A percentile compares a stretch with the other conserved stretches of the same genome.
Conservation (phyloP, 202 grass and related monocot species). For the Elaeis oleifera region DNA sequence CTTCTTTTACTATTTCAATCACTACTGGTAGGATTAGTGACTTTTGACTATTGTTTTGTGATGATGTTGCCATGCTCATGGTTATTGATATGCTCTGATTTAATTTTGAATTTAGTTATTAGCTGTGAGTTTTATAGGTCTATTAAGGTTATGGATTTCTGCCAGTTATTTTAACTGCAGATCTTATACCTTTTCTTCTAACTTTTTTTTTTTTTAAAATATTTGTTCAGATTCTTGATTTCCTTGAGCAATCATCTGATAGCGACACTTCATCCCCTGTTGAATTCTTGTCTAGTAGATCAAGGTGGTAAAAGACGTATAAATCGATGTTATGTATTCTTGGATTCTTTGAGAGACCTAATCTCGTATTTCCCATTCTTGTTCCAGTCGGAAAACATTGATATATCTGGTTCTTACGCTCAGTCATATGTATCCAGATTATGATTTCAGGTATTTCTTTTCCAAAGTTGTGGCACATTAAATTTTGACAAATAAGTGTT, state of each 20-base stretch:
- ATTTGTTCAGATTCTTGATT: constrained; percentile 74
- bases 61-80: too few species aligned
- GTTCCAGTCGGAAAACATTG: constrained; percentile 70
- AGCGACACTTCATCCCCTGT: constrained; percentile 69
- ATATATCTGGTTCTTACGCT: constrained; percentile 92
- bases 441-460: constrained; percentile 33
- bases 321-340: too few species aligned
- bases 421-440: constrained; percentile 91
- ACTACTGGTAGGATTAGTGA: too few species aligned
- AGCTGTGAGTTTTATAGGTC: too few species aligned
- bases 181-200: not conserved
- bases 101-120: too few species aligned
- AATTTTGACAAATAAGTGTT: constrained; percentile 2
- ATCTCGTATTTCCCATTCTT: constrained; percentile 26
- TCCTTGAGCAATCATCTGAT: constrained; percentile 69
- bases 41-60: too few species aligned
- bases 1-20: too few species aligned
- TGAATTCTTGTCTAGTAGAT: constrained; percentile 69
- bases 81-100: too few species aligned
- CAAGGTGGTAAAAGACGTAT: constrained; percentile 32
- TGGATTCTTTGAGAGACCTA: not conserved
- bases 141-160: too few species aligned
- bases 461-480: not conserved
- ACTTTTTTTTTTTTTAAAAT: not conserved
- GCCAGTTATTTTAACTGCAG: too few species aligned